phyloP scores from a whole-genome alignment of 176 grass and related monocot genomes.

The Phragmites australis region DNA sequence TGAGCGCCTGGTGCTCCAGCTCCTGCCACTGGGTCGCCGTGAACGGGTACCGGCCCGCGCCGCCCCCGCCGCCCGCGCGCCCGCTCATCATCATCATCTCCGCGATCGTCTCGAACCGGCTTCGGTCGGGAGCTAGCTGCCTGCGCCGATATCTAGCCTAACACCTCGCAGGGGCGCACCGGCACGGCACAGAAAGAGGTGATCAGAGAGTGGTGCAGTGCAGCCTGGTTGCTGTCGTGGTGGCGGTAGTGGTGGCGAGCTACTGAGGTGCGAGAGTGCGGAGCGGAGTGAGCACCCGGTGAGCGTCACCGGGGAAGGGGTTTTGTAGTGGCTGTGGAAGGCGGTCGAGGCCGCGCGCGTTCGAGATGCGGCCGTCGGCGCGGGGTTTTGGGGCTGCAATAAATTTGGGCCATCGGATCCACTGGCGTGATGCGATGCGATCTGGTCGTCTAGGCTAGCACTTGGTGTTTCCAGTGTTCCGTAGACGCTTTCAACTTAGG shows the following conservation, averaged over 20 bases:
- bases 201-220: not conserved
- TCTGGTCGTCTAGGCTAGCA: not conserved
- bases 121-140: not conserved
- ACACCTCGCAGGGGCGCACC: not conserved
- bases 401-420: not conserved
- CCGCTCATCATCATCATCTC: constrained; percentile 69
- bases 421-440: too few species aligned
- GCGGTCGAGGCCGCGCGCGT: not conserved
- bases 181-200: not conserved
- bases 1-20: constrained; percentile 92
- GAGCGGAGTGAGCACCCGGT: not conserved
- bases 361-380: not conserved
- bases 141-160: not conserved
- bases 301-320: not conserved
- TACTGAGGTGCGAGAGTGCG: too few species aligned
- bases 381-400: not conserved
- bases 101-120: not conserved
- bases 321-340: not conserved
- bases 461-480: not conserved
- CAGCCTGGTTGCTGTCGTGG: not conserved
- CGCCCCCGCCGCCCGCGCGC: constrained; percentile 38
- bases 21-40: constrained; percentile 97
- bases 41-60: constrained; percentile 58
- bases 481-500: not conserved
- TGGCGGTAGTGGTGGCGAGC: not conserved